phyloP scores from a whole-genome alignment of 106 monocot species.

The Phalaenopsis aphrodite region DNA sequence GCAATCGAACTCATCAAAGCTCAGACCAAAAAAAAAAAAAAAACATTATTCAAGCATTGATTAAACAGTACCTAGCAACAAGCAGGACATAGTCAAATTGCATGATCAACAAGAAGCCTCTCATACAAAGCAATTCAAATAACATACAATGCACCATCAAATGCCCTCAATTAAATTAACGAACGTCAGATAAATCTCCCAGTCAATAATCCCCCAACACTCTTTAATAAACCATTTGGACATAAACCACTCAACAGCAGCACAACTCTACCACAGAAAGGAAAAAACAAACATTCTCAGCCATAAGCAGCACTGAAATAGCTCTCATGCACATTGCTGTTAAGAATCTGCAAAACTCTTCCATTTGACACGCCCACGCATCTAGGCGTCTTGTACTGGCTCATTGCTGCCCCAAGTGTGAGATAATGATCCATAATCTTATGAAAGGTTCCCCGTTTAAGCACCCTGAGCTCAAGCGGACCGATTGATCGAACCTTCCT shows the following conservation, averaged over 20 bases:
- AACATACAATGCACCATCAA: no score
- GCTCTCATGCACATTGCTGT: slow-evolving; percentile 29
- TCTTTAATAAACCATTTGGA: background rate
- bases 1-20: no score
- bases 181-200: background rate
- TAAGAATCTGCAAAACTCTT: slow-evolving; percentile 59
- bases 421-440: slow-evolving; percentile 63
- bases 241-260: background rate
- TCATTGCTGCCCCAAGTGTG: slow-evolving; percentile 46
- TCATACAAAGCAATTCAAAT: background rate
- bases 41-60: no score
- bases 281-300: background rate
- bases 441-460: slow-evolving; percentile 64
- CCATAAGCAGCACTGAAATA: slow-evolving; percentile 60
- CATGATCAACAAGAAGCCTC: no score
- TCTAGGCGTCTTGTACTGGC: slow-evolving; percentile 82
- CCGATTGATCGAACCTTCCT: slow-evolving; percentile 49
- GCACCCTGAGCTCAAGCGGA: slow-evolving; percentile 61
- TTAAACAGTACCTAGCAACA: no score
- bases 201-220: background rate
- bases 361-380: slow-evolving; percentile 32
- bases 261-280: background rate
- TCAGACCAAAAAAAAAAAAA: no score
- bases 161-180: background rate
- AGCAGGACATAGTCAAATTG: no score